Evolutionary conservation across 2,329 filamentous ascomycete genomes (phyloP).

Genomic region (Xylariaceae sp.): DNA sequence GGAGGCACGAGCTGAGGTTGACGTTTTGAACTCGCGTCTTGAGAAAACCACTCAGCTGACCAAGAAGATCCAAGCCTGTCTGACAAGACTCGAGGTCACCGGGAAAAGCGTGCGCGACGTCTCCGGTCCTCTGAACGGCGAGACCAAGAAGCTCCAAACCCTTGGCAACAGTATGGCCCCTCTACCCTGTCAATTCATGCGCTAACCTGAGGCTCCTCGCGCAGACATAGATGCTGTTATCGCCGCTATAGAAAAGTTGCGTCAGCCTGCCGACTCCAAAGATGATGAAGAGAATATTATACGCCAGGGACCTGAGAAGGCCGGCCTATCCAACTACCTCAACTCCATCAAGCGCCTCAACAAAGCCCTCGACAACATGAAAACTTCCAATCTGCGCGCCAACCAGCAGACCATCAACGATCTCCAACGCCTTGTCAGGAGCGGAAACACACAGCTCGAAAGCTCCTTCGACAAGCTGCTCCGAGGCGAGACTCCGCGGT

Average conservation of each 20-base stretch:
- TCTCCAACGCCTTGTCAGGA: slow-evolving; percentile 70
- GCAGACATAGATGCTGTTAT: slow-evolving; percentile 81
- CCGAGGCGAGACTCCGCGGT: slow-evolving; percentile 67
- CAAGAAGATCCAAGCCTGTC: slow-evolving; percentile 89
- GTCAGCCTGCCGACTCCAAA: slow-evolving; percentile 88
- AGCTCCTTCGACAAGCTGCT: slow-evolving; percentile 77
- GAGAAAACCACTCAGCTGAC: slow-evolving; percentile 91
- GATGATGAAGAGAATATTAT: slow-evolving; percentile 90
- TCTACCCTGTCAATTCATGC: background rate
- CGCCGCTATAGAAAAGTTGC: slow-evolving; percentile 79
- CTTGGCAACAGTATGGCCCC: slow-evolving; percentile 66
- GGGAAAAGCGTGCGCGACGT: slow-evolving; percentile 90
- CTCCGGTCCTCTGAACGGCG: slow-evolving; percentile 85
- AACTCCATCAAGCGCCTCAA: slow-evolving; percentile 85
- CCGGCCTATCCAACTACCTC: slow-evolving; percentile 79
- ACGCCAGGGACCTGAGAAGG: slow-evolving; percentile 77
- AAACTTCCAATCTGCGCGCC: slow-evolving; percentile 82
- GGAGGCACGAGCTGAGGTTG: slow-evolving; percentile 65
- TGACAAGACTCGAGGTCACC: slow-evolving; percentile 78
- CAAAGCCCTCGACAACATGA: slow-evolving; percentile 78
- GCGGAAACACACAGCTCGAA: slow-evolving; percentile 79
- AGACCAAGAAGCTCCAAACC: slow-evolving; percentile 85
- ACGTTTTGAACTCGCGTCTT: slow-evolving; percentile 68
- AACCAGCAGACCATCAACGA: slow-evolving; percentile 88
- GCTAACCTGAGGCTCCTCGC: slow-evolving; percentile 19